phyloP scores from a whole-genome alignment of 2,329 filamentous ascomycete species.

The Alternaria longipes region DNA sequence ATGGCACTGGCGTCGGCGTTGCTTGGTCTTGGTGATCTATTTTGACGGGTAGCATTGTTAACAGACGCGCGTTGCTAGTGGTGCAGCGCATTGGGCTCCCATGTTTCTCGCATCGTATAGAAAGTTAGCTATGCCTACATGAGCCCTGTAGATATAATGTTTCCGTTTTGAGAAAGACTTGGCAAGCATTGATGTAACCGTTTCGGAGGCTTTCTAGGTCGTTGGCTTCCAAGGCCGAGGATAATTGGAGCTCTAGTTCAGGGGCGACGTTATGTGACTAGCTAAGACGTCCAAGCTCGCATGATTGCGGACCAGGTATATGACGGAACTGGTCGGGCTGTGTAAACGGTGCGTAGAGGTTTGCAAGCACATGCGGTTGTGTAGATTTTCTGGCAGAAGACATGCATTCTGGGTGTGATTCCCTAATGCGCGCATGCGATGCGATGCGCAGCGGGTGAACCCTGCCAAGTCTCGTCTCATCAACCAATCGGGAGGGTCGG shows the following conservation, averaged over 20 bases:
- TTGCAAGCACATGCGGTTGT: background rate
- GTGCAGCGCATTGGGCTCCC: background rate
- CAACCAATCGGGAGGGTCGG: conserved; percentile 30
- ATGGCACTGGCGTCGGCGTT: background rate
- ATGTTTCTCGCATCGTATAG: background rate
- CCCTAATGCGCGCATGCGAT: background rate
- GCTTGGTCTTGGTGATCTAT: background rate
- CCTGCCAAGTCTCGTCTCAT: conserved; percentile 31
- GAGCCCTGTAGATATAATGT: background rate
- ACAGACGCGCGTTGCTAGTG: background rate
- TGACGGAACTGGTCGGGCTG: background rate
- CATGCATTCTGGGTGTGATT: background rate
- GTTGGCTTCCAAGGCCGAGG: background rate
- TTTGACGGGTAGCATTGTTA: background rate
- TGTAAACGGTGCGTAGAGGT: background rate
- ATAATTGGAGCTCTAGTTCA: background rate
- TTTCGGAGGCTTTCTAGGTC: background rate
- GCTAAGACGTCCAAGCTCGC: background rate
- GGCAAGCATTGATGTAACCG: background rate
- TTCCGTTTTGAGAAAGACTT: background rate
- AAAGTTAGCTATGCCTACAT: background rate
- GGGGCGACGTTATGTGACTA: background rate
- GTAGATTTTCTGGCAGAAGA: background rate
- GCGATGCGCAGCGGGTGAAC: conserved; percentile 9
- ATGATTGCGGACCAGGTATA: background rate